Base-by-base conservation (phyloP, 148 eudicot genomes). In the Beta vulgaris region DNA sequence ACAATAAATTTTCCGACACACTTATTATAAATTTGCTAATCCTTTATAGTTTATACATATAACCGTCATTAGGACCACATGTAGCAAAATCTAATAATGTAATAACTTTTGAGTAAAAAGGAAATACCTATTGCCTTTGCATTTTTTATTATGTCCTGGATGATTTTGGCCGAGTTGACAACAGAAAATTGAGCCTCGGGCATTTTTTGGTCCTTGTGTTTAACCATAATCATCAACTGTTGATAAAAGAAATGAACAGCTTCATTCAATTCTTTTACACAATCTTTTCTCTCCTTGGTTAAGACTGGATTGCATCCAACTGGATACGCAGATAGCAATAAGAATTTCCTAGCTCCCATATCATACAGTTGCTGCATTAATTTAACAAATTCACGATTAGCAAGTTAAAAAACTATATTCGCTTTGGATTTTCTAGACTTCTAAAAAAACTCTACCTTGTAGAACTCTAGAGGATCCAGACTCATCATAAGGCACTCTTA, bases 261-360 rank as follows among this genome's bases (percentile, higher is more conserved):
- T 34, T 26, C 34, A 51, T 79, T 79, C 19, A 53, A 39, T 9
- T 34, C 37, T 14, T 43, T 9, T 3, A 68, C 26, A 55, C 85
- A 83, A 3, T 35, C 13, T 0, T 18, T 75, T 61, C 21, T 39
- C 35, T 49, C 14, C 32, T 29, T 21, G 40, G 51, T 74, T 51
- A 35, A 72, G 8, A 40, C 64, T 1, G 85, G 85, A 37, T 71
- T 68, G 68, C 85, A 83, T n/a, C 85, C 85, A 12, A 83, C 39
- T 15, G 85, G 85, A 36, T 76, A 75, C 44, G 79, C 79, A 0
- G 77, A 35, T 11, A 83, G 35, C 19, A 83, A 1, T 21, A 63
- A 31, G 64, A 83, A 79, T 28, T 69, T 79, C 83, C 82, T 76
- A 7, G 80, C 85, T 68, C 83, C 85, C 23, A 79, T 9, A 8